Evolutionary conservation across 768 basidiomycete genomes (phyloP).

Genomic region (Boletus rex-veris): DNA sequence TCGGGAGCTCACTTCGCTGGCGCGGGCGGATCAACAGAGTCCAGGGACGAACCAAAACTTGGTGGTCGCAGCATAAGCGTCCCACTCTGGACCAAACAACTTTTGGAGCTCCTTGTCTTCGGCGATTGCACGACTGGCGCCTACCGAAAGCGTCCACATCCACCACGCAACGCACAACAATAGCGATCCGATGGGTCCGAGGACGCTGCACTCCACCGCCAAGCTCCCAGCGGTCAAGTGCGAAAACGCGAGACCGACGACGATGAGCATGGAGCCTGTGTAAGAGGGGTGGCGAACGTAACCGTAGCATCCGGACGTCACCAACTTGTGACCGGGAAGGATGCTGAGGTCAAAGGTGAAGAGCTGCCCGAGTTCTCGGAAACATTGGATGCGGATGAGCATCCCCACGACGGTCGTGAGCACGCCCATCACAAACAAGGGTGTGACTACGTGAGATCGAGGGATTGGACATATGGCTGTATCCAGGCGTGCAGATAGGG

Average conservation of each 20-base stretch:
- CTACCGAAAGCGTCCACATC: constrained; percentile 47
- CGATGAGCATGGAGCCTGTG: constrained; percentile 49
- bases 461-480: constrained; percentile 32
- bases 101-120: constrained; percentile 50
- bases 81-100: constrained; percentile 47
- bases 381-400: constrained; percentile 51
- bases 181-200: constrained; percentile 31
- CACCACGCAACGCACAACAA: constrained; percentile 43
- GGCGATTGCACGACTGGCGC: constrained; percentile 45
- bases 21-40: constrained; percentile 29
- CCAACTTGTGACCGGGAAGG: constrained; percentile 47
- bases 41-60: constrained; percentile 51
- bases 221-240: constrained; percentile 47
- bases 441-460: constrained; percentile 32
- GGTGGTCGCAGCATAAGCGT: constrained; percentile 42
- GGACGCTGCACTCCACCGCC: constrained; percentile 38
- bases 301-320: constrained; percentile 48
- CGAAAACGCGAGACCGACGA: constrained; percentile 44
- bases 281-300: constrained; percentile 57
- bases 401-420: constrained; percentile 41
- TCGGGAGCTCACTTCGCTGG: neutral
- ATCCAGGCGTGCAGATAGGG: constrained; percentile 31
- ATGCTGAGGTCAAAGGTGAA: constrained; percentile 61
- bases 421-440: constrained; percentile 45
- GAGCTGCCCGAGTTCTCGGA: constrained; percentile 48